A percentile compares a stretch with the other conserved stretches of the same genome.
These are phyloP conservation scores for Aleurites moluccanus DNA, from an alignment of 441 rosid genomes.

Conservation along the genomic window DNA sequence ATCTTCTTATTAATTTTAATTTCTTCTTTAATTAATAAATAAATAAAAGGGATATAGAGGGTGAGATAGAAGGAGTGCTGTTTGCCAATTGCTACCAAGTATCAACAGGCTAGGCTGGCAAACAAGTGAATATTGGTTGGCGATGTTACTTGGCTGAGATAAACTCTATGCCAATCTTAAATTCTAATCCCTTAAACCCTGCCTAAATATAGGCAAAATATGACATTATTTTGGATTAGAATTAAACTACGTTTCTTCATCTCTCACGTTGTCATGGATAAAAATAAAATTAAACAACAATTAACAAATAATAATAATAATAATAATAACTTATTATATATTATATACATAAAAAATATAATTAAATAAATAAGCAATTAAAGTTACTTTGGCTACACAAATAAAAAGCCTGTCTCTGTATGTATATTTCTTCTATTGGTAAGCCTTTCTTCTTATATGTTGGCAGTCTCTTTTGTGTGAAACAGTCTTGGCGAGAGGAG, in stretches of 20 bases:
- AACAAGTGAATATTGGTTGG: too few species aligned
- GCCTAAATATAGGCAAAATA: conserved; percentile 3
- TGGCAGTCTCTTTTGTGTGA: neutral
- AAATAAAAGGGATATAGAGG: too few species aligned
- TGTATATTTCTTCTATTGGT: neutral
- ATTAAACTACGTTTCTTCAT: neutral
- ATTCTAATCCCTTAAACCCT: conserved; percentile 6
- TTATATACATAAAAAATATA: too few species aligned
- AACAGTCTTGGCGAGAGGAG: neutral
- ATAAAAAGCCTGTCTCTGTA: neutral
- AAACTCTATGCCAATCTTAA: neutral
- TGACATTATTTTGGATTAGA: neutral
- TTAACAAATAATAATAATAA: neutral
- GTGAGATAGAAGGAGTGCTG: too few species aligned
- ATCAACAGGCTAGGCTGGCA: too few species aligned
- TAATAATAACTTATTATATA: too few species aligned
- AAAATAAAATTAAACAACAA: neutral
- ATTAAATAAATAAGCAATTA: neutral
- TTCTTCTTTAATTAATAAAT: too few species aligned
- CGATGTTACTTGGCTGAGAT: neutral
- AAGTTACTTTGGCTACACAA: too few species aligned
- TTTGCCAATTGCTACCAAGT: too few species aligned
- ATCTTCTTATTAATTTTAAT: too few species aligned
- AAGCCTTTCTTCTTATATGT: too few species aligned
- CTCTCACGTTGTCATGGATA: neutral